Base-by-base conservation (phyloP, 2,329 filamentous ascomycete species). In the Neonectria faginata region DNA sequence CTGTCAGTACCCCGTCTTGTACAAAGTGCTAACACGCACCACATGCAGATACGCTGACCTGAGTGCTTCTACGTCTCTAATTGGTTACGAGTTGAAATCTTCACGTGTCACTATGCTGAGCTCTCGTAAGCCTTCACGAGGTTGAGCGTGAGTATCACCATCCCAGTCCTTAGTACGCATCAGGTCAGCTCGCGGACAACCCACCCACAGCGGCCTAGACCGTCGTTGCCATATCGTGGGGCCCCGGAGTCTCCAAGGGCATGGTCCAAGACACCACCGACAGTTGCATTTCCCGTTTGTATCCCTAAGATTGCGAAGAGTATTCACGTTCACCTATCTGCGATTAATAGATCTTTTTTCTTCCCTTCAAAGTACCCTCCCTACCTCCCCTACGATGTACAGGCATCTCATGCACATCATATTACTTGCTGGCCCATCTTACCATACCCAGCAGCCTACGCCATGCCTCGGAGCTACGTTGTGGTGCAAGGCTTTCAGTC, bases 201-300 rank as follows among this genome's bases (percentile, higher is more conserved):
- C 18, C 16, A 2, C 39, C 14, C 29, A 14, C 36, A 14, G 16
- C 14, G 50, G 14, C 12, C 27, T 53, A 57, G 36, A 45, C 31
- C 33, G 39, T 54, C 53, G 48, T 18, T 55, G 20, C 16, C 45
- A 62, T 58, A 70, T 75, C 73, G 74, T 64, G 74, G 74, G 74
- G 74, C 74, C 74, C 74, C 74, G 63, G 70, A 71, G 22, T 22
- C 58, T 41, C 60, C 58, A 61, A 51, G 22, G 22, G 22, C 22
- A 22, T 22, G 22, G 22, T 3, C 69, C 67, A 60, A 36, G 55
- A 60, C 45, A 53, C 70, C 72, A 73, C 72, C 69, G 70, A 70
- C 64, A 63, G 42, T 74, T 64, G 52, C 27, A 59, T 66, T 53
- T 62, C 53, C 48, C 59, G 50, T 59, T 57, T 51, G 29, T n/a